Conservation (phyloP, 768 basidiomycete genomes). For the Megacollybia marginata region DNA sequence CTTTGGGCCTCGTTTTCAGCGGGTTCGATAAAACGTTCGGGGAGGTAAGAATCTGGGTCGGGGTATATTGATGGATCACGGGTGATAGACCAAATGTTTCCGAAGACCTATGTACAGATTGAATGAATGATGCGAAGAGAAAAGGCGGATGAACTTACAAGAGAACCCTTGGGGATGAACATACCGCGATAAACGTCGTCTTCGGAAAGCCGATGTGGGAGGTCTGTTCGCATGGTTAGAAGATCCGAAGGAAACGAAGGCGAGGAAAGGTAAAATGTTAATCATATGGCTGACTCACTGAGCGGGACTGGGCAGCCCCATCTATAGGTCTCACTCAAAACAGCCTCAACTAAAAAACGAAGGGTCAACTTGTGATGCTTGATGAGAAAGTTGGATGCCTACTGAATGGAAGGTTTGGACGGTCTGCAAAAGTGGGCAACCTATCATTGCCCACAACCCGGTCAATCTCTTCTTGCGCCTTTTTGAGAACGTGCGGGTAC, state of each 20-base stretch:
- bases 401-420: constrained; percentile 25
- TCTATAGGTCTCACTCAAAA: constrained; percentile 48
- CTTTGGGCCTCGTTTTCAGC: constrained; percentile 8
- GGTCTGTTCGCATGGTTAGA: constrained; percentile 25
- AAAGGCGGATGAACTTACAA: constrained; percentile 26
- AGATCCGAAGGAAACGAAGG: not conserved
- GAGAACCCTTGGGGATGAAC: constrained; percentile 56
- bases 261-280: too few relatives aligned
- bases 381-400: not conserved
- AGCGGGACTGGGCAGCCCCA: constrained; percentile 55
- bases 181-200: constrained; percentile 55
- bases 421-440: constrained; percentile 54
- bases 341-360: constrained; percentile 29
- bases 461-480: constrained; percentile 65
- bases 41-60: constrained; percentile 7
- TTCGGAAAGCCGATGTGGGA: constrained; percentile 60
- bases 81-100: constrained; percentile 48
- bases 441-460: constrained; percentile 44
- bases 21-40: constrained; percentile 17
- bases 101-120: constrained; percentile 32
- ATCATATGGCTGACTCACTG: constrained; percentile 26
- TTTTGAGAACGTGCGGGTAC: constrained; percentile 47
- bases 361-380: not conserved
- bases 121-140: not conserved
- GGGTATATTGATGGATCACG: constrained; percentile 1